phyloP scores from a whole-genome alignment of 1,284 basidiomycete species.

The Malassezia pachydermatis region DNA sequence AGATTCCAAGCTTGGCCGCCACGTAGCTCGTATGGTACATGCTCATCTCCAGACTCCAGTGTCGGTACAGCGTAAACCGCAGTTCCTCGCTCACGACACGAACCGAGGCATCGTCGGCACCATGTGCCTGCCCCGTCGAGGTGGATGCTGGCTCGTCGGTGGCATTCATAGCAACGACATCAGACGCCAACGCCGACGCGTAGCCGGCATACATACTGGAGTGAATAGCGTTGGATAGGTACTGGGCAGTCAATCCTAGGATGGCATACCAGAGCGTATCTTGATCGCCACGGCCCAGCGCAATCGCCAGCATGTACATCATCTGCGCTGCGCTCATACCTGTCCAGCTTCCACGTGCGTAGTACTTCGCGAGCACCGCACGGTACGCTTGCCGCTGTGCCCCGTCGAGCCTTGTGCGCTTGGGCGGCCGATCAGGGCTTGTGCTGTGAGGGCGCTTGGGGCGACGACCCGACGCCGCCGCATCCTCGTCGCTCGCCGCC shows the following conservation, averaged over 20 bases:
- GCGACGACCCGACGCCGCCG: slow-evolving; percentile 5
- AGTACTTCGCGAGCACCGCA: slow-evolving; percentile 55
- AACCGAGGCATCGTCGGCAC: slow-evolving; percentile 36
- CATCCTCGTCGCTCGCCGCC: slow-evolving; percentile 18
- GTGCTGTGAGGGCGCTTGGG: not conserved
- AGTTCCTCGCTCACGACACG: slow-evolving; percentile 35
- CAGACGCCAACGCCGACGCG: slow-evolving; percentile 30
- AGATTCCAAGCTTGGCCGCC: slow-evolving; percentile 84
- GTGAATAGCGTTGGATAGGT: slow-evolving; percentile 74
- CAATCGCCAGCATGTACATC: slow-evolving; percentile 78
- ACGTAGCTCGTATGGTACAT: slow-evolving; percentile 98
- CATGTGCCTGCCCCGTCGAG: slow-evolving; percentile 4
- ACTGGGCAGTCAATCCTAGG: slow-evolving; percentile 85
- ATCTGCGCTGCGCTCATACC: slow-evolving; percentile 82
- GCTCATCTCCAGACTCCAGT: slow-evolving; percentile 94
- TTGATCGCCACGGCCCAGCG: slow-evolving; percentile 79
- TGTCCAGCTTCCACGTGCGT: slow-evolving; percentile 70
- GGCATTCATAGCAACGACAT: slow-evolving; percentile 29
- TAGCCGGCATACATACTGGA: slow-evolving; percentile 65
- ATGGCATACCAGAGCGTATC: slow-evolving; percentile 94
- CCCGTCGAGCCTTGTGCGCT: slow-evolving; percentile 16
- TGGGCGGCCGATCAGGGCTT: not conserved
- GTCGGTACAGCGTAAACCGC: slow-evolving; percentile 83
- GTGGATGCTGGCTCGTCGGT: slow-evolving; percentile 14
- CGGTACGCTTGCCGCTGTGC: slow-evolving; percentile 29